Conservation (phyloP, 2,329 filamentous ascomycete genomes). For the Trichophyton simii region DNA sequence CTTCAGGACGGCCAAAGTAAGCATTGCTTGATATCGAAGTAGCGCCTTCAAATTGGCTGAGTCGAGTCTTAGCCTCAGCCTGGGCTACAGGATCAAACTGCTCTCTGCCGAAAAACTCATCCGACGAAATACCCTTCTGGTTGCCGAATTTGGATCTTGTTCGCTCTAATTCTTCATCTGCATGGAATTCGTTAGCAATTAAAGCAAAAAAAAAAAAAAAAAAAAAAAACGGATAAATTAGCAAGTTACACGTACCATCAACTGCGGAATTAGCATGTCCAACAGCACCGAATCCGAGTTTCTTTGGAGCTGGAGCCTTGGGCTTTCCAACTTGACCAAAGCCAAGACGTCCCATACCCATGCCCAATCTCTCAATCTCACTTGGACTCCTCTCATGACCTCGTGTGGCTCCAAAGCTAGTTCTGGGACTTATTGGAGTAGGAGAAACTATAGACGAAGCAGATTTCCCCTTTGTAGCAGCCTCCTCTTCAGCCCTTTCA, state of each 20-base stretch:
- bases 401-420: conserved; percentile 49
- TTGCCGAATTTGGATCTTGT: conserved; percentile 77
- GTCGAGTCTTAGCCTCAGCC: conserved; percentile 70
- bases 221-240: not conserved
- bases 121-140: conserved; percentile 93
- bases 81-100: conserved; percentile 68
- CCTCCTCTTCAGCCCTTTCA: conserved; percentile 44
- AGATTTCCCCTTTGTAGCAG: conserved; percentile 30
- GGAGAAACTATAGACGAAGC: conserved; percentile 58
- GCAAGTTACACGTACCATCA: conserved; percentile 45
- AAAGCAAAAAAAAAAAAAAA: conserved; percentile 12
- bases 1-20: conserved; percentile 90
- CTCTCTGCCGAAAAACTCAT: conserved; percentile 95
- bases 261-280: conserved; percentile 57
- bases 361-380: conserved; percentile 78
- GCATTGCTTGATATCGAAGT: conserved; percentile 88
- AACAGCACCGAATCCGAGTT: conserved; percentile 78
- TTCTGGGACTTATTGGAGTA: conserved; percentile 54
- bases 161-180: conserved; percentile 65
- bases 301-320: conserved; percentile 53
- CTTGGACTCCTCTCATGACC: conserved; percentile 47
- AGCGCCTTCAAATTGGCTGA: conserved; percentile 88
- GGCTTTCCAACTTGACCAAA: conserved; percentile 73
- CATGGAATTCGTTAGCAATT: not conserved
- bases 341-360: conserved; percentile 73